Percentiles rank a stretch among this genome's conserved stretches.
These are phyloP conservation scores for Albifimbria verrucaria DNA, from an alignment of 2,329 filamentous ascomycete species.

Conservation along the genomic window DNA sequence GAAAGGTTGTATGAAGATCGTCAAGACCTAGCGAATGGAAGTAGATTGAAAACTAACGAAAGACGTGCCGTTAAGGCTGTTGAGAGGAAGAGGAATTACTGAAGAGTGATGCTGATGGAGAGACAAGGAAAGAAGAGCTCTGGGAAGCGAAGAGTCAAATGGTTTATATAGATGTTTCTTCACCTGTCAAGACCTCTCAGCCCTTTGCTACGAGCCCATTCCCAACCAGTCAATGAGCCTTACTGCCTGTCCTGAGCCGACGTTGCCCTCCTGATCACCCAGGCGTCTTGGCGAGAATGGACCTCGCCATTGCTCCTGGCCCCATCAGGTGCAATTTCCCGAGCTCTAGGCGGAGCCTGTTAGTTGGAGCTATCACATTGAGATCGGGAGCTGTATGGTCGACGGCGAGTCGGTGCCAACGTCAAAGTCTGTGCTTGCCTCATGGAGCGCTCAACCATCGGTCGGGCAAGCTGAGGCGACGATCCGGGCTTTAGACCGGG, in stretches of 20 bases:
- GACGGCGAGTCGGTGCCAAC: no score
- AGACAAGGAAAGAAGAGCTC: background rate
- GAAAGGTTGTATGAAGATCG: background rate
- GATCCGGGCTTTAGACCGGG: background rate
- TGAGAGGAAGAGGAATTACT: background rate
- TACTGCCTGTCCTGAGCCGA: background rate
- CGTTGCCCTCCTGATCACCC: background rate
- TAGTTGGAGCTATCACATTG: background rate
- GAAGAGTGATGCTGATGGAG: background rate
- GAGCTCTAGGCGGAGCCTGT: background rate
- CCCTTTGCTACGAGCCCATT: background rate
- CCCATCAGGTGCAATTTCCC: background rate
- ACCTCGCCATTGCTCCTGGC: background rate
- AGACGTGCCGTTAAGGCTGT: slow-evolving; percentile 2
- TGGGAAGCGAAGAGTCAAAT: background rate
- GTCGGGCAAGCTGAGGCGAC: background rate
- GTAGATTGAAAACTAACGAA: background rate
- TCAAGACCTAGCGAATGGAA: background rate
- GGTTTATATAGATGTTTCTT: slow-evolving; percentile 2
- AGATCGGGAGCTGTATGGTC: no score
- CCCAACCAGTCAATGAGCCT: background rate
- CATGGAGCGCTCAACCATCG: no score
- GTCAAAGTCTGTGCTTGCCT: background rate
- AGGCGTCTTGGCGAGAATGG: background rate
- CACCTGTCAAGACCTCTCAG: background rate